phyloP scores from a whole-genome alignment of 2,329 filamentous ascomycete genomes.

The Coniochaeta sp. region DNA sequence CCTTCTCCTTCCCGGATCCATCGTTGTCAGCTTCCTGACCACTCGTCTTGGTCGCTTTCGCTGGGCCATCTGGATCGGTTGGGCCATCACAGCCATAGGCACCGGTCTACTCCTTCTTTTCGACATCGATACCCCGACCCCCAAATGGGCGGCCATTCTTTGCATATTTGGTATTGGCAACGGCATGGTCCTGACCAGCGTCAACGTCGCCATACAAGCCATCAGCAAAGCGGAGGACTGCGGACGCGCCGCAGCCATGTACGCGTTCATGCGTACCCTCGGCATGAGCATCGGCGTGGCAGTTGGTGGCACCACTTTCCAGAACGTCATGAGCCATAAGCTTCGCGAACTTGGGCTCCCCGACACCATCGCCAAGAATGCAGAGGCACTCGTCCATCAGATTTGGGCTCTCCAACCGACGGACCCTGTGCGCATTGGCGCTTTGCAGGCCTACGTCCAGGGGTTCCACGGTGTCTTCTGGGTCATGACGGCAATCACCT shows the following conservation, averaged over 20 bases:
- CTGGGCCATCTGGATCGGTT: conserved; percentile 29
- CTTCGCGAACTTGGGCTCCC: conserved; percentile 21
- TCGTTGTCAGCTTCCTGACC: conserved; percentile 21
- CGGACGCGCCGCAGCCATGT: conserved; percentile 30
- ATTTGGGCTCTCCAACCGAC: conserved; percentile 13
- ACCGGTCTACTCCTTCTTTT: conserved; percentile 18
- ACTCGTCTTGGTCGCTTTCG: conserved; percentile 25
- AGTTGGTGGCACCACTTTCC: conserved; percentile 31
- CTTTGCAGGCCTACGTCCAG: conserved; percentile 13
- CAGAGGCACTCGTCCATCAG: conserved; percentile 17
- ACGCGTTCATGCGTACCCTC: conserved; percentile 30
- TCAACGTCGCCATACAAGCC: conserved; percentile 31
- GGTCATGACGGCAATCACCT: conserved; percentile 13
- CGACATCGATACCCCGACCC: conserved; percentile 17
- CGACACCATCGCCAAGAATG: conserved; percentile 18
- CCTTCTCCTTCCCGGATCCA: conserved; percentile 22
- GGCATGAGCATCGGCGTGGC: conserved; percentile 34
- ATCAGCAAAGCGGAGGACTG: conserved; percentile 27
- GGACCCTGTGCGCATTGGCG: conserved; percentile 12
- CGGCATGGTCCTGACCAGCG: conserved; percentile 29
- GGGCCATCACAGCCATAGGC: conserved; percentile 20
- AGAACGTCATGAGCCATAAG: conserved; percentile 29
- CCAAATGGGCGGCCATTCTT: conserved; percentile 26
- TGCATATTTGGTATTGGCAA: conserved; percentile 27
- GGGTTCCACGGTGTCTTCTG: conserved; percentile 19